A percentile compares a stretch with the other conserved stretches of the same genome.
Conservation (phyloP, 768 basidiomycete species). For the Leucogyrophana mollusca region DNA sequence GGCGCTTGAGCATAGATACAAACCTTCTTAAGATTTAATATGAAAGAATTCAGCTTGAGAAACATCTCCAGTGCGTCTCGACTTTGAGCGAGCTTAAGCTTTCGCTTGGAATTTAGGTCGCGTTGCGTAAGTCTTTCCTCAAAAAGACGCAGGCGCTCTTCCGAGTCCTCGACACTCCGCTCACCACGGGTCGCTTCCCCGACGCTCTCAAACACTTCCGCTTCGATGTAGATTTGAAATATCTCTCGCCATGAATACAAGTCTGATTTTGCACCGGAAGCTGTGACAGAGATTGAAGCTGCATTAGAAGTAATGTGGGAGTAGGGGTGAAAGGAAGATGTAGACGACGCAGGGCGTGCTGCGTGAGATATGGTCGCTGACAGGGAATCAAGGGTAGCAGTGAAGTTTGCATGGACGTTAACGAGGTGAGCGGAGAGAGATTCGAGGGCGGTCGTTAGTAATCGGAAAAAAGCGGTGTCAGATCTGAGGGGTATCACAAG, state of each 20-base stretch:
- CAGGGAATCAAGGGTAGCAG: slow-evolving; percentile 45
- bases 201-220: slow-evolving; percentile 79
- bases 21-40: slow-evolving; percentile 82
- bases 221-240: slow-evolving; percentile 83
- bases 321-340: slow-evolving; percentile 33
- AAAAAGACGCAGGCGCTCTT: slow-evolving; percentile 63
- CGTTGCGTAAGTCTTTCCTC: slow-evolving; percentile 54
- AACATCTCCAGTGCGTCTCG: slow-evolving; percentile 66
- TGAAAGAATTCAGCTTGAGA: slow-evolving; percentile 70
- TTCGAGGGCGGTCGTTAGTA: slow-evolving; percentile 61
- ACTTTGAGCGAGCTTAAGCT: slow-evolving; percentile 58
- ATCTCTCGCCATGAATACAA: slow-evolving; percentile 89
- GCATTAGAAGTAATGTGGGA: slow-evolving; percentile 20
- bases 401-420: slow-evolving; percentile 50
- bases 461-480: slow-evolving; percentile 77
- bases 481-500: slow-evolving; percentile 78
- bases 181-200: slow-evolving; percentile 68
- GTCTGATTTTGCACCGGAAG: slow-evolving; percentile 43
- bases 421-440: slow-evolving; percentile 53
- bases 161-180: slow-evolving; percentile 65
- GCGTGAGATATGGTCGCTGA: slow-evolving; percentile 35
- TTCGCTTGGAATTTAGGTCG: slow-evolving; percentile 52
- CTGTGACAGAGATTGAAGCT: slow-evolving; percentile 38
- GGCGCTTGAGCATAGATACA: slow-evolving; percentile 3
- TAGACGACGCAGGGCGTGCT: slow-evolving; percentile 31